Percentiles rank a stretch among this genome's conserved stretches.
These are phyloP conservation scores for Epichloe glyceriae DNA, from an alignment of 2,329 filamentous ascomycete genomes.

Conservation along the genomic window DNA sequence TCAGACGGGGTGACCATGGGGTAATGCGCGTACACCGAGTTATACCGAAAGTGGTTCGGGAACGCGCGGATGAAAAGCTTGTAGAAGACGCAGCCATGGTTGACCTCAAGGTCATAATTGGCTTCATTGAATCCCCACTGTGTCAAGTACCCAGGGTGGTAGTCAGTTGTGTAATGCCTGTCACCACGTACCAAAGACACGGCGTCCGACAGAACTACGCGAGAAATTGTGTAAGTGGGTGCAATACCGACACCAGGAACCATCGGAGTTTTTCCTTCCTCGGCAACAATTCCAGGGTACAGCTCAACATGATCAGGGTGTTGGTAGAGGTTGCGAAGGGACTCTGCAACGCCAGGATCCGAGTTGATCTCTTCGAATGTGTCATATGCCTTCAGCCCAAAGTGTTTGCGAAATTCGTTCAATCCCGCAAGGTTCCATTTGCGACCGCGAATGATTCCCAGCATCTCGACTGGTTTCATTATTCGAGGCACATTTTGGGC, in stretches of 20 bases:
- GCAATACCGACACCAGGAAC: conserved; percentile 61
- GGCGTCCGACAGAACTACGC: conserved; percentile 65
- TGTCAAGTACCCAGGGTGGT: conserved; percentile 59
- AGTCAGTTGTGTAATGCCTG: conserved; percentile 68
- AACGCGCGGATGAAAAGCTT: conserved; percentile 72
- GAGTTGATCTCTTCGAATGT: conserved; percentile 77
- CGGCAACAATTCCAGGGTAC: conserved; percentile 66
- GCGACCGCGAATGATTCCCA: conserved; percentile 66
- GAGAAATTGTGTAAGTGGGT: conserved; percentile 63
- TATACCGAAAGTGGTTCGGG: conserved; percentile 62
- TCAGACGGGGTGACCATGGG: conserved; percentile 59
- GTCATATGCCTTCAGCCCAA: conserved; percentile 61
- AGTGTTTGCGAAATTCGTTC: conserved; percentile 78
- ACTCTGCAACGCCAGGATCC: conserved; percentile 55
- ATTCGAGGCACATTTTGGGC: conserved; percentile 60
- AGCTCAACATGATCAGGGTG: conserved; percentile 71
- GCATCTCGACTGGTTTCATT: conserved; percentile 63
- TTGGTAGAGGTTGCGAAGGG: conserved; percentile 56
- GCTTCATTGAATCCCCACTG: conserved; percentile 75
- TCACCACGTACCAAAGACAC: conserved; percentile 69
- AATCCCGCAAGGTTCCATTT: conserved; percentile 66
- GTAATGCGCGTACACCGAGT: conserved; percentile 74
- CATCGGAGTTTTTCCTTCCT: conserved; percentile 64
- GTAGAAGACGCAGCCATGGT: conserved; percentile 75
- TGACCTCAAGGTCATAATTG: conserved; percentile 57